Base-by-base conservation (phyloP, 441 rosid species). In the Iberis amara region DNA sequence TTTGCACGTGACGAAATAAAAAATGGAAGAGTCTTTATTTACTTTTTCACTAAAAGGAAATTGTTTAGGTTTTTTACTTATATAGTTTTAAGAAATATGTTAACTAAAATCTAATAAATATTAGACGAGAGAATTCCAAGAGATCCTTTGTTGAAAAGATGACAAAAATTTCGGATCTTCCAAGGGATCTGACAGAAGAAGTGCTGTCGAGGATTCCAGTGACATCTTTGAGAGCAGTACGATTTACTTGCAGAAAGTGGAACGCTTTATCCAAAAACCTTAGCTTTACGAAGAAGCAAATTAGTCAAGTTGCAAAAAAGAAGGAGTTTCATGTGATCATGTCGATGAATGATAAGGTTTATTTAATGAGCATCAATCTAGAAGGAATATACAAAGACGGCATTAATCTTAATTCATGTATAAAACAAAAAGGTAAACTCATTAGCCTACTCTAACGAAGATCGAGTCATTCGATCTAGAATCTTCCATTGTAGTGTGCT, bases 341-440 rank as follows among this genome's bases (percentile, higher is more conserved):
- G 27, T 4, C 0, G 5, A 14, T 3, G 11, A 8, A 15, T 3
- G 1, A 0, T 18, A 40, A 21, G 26, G 45, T 18, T 40, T 18
- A 40, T 40, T 13, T 52, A 6, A 26, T 28, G 47, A 53, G 47
- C 24, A 45, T 39, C 14, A 10, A 10, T 28, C 38, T 39, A 8
- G 8, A 26, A 38, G 26, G 9, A 1, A 8, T 24, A 5, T 15
- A 24, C 6, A 52, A 38, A 26, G 35, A 12, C 3, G 55, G 4
- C 2, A 24, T 32, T 6, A 49, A 35, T 15, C 7, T 36, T 36
- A 11, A 36, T 4, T 13, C 57, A 52, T 52, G 3, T 12, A 52
- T 52, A 39, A 6, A 52, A 12, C 45, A 2, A 1, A 38, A 12
- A 52, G 37, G 46, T 52, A 13, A 18, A 33, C 37, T 52, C 35